These are phyloP conservation scores for Jamesozyma rosinii DNA, from an alignment of 805 yeast species.

Conservation along the genomic window DNA sequence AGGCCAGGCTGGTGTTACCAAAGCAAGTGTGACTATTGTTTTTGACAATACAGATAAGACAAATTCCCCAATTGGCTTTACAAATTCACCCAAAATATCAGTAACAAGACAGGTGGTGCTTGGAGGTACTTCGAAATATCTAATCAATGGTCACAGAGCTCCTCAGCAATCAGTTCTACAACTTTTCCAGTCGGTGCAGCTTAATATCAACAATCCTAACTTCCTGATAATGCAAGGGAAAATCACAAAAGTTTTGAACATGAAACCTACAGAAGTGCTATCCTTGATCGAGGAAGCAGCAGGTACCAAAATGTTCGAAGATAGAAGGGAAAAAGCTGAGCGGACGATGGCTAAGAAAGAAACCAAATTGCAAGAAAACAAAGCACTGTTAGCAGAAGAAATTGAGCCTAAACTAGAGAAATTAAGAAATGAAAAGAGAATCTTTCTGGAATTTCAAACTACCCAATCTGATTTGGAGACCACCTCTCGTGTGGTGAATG, in stretches of 20 bases:
- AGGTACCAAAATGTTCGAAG: conserved; percentile 93
- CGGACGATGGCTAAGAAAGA: conserved; percentile 89
- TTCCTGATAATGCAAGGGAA: conserved; percentile 98
- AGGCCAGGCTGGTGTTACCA: conserved; percentile 97
- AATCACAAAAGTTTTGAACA: conserved; percentile 91
- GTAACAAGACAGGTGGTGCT: conserved; percentile 85
- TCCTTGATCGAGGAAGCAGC: conserved; percentile 96
- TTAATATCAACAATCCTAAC: conserved; percentile 93
- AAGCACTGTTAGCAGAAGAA: conserved; percentile 66
- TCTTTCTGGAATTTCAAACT: conserved; percentile 78
- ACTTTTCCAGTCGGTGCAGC: conserved; percentile 86
- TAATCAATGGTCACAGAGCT: conserved; percentile 92
- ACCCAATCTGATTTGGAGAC: conserved; percentile 74
- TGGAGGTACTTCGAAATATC: conserved; percentile 86
- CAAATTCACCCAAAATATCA: conserved; percentile 64
- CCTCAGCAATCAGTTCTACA: conserved; percentile 88
- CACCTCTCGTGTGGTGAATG: conserved; percentile 60
- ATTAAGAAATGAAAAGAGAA: conserved; percentile 69
- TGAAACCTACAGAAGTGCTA: conserved; percentile 86
- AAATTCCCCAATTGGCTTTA: conserved; percentile 82
- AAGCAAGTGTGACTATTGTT: conserved; percentile 92
- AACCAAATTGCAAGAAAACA: conserved; percentile 68
- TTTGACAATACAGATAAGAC: conserved; percentile 75
- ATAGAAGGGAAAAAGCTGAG: conserved; percentile 82
- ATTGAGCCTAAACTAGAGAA: conserved; percentile 86